phyloP scores from a whole-genome alignment of 768 basidiomycete species.

The Xanthoconium purpureum region DNA sequence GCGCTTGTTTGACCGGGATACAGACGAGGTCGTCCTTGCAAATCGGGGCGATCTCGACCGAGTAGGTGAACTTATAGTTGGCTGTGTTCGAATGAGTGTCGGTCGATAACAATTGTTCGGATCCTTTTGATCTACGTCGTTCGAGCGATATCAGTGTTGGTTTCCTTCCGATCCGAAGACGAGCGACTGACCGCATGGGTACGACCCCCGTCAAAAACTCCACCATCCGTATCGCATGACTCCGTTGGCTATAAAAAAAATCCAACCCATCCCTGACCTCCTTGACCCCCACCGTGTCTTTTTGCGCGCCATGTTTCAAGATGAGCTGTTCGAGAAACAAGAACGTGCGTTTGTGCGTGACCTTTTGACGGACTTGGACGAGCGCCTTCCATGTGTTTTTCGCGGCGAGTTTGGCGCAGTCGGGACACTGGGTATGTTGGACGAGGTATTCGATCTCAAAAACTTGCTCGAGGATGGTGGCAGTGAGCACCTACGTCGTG shows the following conservation, averaged over 20 bases:
- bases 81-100: conserved; percentile 92
- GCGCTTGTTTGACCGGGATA: conserved; percentile 79
- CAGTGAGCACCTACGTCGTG: conserved; percentile 71
- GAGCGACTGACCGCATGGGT: conserved; percentile 69
- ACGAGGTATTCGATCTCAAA: conserved; percentile 97
- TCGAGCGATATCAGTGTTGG: neutral
- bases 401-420: conserved; percentile 90
- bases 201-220: conserved; percentile 89
- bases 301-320: conserved; percentile 93
- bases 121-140: conserved; percentile 73
- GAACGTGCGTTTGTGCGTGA: conserved; percentile 97
- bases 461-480: conserved; percentile 94
- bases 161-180: neutral
- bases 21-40: conserved; percentile 98
- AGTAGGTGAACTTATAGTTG: conserved; percentile 97
- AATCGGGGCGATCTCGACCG: conserved; percentile 93
- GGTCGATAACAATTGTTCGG: conserved; percentile 89
- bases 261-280: conserved; percentile 94
- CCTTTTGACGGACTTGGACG: conserved; percentile 99
- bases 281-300: conserved; percentile 90
- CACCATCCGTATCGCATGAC: conserved; percentile 94
- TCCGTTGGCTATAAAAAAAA: conserved; percentile 91
- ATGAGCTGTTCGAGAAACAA: conserved; percentile 96
- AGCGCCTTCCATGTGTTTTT: conserved; percentile 99
- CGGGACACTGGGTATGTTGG: conserved; percentile 91